Conservation (phyloP, 768 basidiomycete genomes). For the Lyophyllum shimeji region DNA sequence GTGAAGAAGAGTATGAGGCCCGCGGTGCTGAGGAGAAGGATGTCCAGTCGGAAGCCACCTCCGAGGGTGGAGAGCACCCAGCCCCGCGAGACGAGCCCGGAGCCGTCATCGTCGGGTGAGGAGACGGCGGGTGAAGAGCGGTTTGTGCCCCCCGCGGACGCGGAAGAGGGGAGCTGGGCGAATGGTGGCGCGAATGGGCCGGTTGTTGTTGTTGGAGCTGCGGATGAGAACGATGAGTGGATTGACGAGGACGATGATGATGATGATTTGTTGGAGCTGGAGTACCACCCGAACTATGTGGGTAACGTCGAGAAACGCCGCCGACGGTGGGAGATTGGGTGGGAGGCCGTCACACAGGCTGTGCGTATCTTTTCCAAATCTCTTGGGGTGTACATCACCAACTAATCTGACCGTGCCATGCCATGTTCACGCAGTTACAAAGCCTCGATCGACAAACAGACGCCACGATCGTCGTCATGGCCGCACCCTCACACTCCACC, state of each 20-base stretch:
- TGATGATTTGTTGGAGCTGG: conserved; percentile 71
- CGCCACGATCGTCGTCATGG: conserved; percentile 71
- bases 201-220: no score
- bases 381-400: neutral
- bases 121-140: conserved; percentile 73
- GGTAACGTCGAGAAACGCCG: conserved; percentile 66
- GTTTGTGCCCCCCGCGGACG: conserved; percentile 34
- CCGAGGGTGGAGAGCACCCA: conserved; percentile 83
- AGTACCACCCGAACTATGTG: conserved; percentile 74
- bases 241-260: conserved; percentile 73
- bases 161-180: conserved; percentile 39
- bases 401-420: neutral
- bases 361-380: conserved; percentile 40
- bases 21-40: conserved; percentile 22
- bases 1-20: conserved; percentile 34
- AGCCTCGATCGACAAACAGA: conserved; percentile 79
- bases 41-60: conserved; percentile 54
- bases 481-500: conserved; percentile 71
- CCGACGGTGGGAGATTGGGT: conserved; percentile 70
- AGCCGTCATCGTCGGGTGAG: conserved; percentile 73
- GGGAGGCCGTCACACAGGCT: conserved; percentile 74
- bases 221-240: conserved; percentile 60
- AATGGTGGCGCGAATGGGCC: no score
- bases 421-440: conserved; percentile 71
- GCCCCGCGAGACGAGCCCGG: conserved; percentile 78